Evolutionary conservation across 1,139 yeast species (phyloP).

Genomic region (Geotrichum bryndzae): DNA sequence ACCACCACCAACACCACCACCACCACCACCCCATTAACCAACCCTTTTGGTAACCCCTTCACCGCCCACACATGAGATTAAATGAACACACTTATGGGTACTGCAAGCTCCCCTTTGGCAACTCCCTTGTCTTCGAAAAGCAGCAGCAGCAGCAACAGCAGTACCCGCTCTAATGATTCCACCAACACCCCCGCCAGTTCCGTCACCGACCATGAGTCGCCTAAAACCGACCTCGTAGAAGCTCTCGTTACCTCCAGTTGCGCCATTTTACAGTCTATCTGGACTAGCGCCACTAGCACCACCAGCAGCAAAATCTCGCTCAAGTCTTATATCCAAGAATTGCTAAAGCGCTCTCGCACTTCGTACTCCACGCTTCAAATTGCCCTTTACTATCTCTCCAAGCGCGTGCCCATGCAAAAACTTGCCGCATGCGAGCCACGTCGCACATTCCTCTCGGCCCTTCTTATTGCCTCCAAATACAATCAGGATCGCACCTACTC

Average conservation of each 20-base stretch:
- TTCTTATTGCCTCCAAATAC: slow-evolving; percentile 67
- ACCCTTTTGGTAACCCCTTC: background rate
- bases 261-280: slow-evolving; percentile 33
- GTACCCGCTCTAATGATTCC: background rate
- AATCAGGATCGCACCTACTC: slow-evolving; percentile 68
- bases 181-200: background rate
- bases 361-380: slow-evolving; percentile 61
- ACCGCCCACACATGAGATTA: background rate
- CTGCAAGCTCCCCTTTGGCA: background rate
- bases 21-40: background rate
- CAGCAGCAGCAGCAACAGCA: background rate
- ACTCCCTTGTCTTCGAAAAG: background rate
- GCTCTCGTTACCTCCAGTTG: slow-evolving; percentile 36
- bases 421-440: slow-evolving; percentile 31
- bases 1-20: too few relatives aligned
- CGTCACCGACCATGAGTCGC: background rate
- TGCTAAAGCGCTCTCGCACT: slow-evolving; percentile 62
- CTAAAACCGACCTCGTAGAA: slow-evolving; percentile 22
- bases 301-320: slow-evolving; percentile 31
- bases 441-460: slow-evolving; percentile 57
- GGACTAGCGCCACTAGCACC: slow-evolving; percentile 28
- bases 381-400: slow-evolving; percentile 56
- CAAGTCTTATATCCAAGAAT: slow-evolving; percentile 51
- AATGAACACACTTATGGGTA: background rate
- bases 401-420: slow-evolving; percentile 20